Percentiles rank a stretch among this genome's conserved stretches.
Conservation (phyloP, 148 eudicot species). For the Spergularia marina region DNA sequence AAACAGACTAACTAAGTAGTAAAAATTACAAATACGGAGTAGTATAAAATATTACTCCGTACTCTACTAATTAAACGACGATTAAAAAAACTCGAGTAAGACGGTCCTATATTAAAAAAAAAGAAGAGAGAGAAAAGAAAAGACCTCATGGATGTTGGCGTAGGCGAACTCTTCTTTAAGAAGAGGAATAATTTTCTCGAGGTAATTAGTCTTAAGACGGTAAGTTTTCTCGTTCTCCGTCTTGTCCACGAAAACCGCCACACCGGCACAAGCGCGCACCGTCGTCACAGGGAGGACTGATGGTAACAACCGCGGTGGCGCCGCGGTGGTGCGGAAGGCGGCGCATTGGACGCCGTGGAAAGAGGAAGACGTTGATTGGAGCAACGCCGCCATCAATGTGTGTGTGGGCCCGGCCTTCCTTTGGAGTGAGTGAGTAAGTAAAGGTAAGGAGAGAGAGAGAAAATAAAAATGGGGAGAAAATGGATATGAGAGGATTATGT, state of each 20-base stretch:
- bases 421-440: background rate
- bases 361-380: slow-evolving; percentile 58
- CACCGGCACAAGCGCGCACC: slow-evolving; percentile 50
- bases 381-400: slow-evolving; percentile 54
- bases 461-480: background rate
- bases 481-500: too few species aligned
- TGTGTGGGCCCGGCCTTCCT: background rate
- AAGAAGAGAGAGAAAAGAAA: slow-evolving; percentile 5
- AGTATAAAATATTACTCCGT: too few species aligned
- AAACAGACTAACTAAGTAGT: too few species aligned
- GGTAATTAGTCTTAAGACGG: slow-evolving; percentile 64
- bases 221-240: slow-evolving; percentile 53
- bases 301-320: slow-evolving; percentile 13
- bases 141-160: slow-evolving; percentile 78
- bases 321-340: slow-evolving; percentile 23
- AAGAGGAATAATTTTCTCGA: slow-evolving; percentile 65
- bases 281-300: slow-evolving; percentile 10
- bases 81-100: too few species aligned
- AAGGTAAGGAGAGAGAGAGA: background rate
- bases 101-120: too few species aligned
- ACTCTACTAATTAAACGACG: too few species aligned
- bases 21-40: too few species aligned
- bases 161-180: slow-evolving; percentile 83
- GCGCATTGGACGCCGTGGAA: slow-evolving; percentile 51
- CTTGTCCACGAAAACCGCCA: slow-evolving; percentile 61